Percentiles rank a stretch among this genome's conserved stretches.
phyloP scores from a whole-genome alignment of 306 rosid genomes.

The Quercus gilva region DNA sequence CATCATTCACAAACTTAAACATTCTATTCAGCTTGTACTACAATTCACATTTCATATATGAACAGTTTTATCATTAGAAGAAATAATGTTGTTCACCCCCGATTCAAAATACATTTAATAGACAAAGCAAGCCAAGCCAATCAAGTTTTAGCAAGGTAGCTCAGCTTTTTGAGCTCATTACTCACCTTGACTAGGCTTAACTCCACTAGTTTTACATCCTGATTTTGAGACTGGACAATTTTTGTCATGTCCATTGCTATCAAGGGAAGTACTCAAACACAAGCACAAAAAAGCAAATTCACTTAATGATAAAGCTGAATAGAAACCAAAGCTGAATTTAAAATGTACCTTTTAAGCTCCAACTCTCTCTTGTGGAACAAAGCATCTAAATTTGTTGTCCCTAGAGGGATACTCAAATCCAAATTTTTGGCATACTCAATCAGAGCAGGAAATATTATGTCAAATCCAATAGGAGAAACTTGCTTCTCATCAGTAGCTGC shows the following conservation, averaged over 20 bases:
- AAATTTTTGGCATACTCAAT: constrained; percentile 50
- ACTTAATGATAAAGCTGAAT: neutral
- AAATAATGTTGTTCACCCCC: neutral
- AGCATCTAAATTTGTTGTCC: constrained; percentile 40
- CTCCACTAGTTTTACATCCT: neutral
- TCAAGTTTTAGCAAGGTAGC: no score
- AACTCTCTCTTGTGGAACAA: constrained; percentile 50
- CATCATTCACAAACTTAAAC: neutral
- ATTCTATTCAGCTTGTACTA: neutral
- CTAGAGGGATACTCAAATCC: constrained; percentile 52
- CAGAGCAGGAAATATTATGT: constrained; percentile 63
- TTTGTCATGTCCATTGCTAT: neutral
- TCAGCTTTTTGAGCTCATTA: no score
- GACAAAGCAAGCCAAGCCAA: no score
- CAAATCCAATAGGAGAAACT: constrained; percentile 69
- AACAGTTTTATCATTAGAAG: neutral
- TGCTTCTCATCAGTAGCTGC: constrained; percentile 62
- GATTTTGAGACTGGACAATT: neutral
- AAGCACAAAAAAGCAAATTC: neutral
- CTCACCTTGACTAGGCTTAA: neutral
- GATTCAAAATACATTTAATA: no score
- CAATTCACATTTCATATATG: neutral
- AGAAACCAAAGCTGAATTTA: neutral
- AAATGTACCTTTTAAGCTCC: constrained; percentile 55
- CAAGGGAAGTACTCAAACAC: neutral